Conservation (phyloP, 331 rosid genomes). For the Phaseolus coccineus region DNA sequence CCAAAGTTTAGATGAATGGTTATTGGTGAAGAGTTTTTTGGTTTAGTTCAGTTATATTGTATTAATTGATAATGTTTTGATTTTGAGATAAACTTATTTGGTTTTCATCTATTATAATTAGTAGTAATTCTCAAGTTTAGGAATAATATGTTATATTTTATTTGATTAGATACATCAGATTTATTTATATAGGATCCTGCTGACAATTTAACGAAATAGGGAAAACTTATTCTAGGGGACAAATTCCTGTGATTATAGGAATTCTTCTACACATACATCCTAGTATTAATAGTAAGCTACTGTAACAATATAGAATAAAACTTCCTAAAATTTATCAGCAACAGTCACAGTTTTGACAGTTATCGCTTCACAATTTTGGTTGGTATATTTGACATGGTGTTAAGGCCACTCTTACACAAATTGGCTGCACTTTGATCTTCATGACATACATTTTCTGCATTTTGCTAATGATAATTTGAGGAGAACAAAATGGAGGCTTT, state of each 20-base stretch:
- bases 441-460: not conserved
- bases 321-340: too few species aligned
- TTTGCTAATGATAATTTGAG: not conserved
- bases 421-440: not conserved
- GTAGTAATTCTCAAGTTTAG: too few species aligned
- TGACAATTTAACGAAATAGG: too few species aligned
- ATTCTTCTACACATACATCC: too few species aligned
- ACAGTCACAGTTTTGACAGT: not conserved
- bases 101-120: not conserved
- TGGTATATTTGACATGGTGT: conserved; percentile 24
- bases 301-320: too few species aligned
- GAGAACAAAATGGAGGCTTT: not conserved
- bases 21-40: not conserved
- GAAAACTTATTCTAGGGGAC: too few species aligned
- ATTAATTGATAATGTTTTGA: conserved; percentile 13
- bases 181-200: too few species aligned
- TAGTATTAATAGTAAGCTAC: too few species aligned
- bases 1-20: conserved; percentile 13
- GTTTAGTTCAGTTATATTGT: conserved; percentile 8
- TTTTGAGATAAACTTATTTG: conserved; percentile 31
- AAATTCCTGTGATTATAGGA: too few species aligned
- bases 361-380: not conserved
- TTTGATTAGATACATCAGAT: too few species aligned
- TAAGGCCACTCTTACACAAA: conserved; percentile 8
- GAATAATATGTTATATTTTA: too few species aligned